Evolutionary conservation across 768 basidiomycete genomes (phyloP).

Genomic region (Leccinum rimulosum): DNA sequence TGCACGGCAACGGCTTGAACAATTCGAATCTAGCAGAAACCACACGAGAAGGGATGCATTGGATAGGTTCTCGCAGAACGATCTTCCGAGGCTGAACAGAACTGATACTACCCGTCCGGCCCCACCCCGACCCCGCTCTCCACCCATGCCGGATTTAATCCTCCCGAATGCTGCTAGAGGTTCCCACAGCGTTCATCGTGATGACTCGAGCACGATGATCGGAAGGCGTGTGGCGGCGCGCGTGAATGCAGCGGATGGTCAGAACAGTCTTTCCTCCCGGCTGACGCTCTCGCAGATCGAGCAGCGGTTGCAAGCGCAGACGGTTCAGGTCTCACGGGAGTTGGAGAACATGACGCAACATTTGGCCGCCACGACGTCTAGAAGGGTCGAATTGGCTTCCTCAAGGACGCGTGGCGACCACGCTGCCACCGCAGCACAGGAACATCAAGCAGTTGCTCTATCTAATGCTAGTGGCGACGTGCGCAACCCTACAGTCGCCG

Average conservation of each 20-base stretch:
- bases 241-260: conserved; percentile 20
- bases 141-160: conserved; percentile 30
- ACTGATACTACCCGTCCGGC: conserved; percentile 10
- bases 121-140: conserved; percentile 25
- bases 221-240: conserved; percentile 36
- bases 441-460: not conserved
- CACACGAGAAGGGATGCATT: conserved; percentile 15
- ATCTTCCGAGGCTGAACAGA: conserved; percentile 16
- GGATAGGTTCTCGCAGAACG: conserved; percentile 22
- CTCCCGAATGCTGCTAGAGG: conserved; percentile 19
- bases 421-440: not conserved
- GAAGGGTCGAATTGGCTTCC: conserved; percentile 22
- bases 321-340: conserved; percentile 32
- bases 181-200: conserved; percentile 15
- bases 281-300: conserved; percentile 26
- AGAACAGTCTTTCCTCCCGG: conserved; percentile 16
- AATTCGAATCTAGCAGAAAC: conserved; percentile 25
- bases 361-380: conserved; percentile 22
- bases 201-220: conserved; percentile 35
- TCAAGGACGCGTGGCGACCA: conserved; percentile 10
- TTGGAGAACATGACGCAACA: conserved; percentile 32
- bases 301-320: conserved; percentile 29
- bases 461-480: conserved; percentile 4
- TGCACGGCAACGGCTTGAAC: conserved; percentile 32
- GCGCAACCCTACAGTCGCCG: conserved; percentile 8